These are phyloP conservation scores for Scheffersomyces stambukii DNA, from an alignment of 1,139 yeast genomes.

Conservation along the genomic window DNA sequence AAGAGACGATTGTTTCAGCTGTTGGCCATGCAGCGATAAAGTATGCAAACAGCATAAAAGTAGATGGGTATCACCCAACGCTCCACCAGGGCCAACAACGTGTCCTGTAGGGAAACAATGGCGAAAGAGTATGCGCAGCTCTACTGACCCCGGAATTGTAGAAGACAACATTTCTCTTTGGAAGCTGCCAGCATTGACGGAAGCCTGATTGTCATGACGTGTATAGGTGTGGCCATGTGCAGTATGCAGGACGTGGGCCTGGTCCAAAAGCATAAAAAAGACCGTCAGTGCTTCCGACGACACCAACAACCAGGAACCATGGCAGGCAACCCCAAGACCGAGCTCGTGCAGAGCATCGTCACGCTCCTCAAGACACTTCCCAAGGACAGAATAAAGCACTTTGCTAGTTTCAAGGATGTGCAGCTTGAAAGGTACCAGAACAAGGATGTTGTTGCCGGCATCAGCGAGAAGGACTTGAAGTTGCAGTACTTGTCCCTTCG, in stretches of 20 bases:
- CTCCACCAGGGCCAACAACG: too few relatives aligned
- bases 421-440: slow-evolving; percentile 53
- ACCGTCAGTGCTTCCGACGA: slow-evolving; percentile 1
- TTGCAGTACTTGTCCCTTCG: slow-evolving; percentile 60
- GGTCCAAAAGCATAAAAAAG: too few relatives aligned
- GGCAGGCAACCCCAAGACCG: slow-evolving; percentile 13
- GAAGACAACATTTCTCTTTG: too few relatives aligned
- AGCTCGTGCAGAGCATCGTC: slow-evolving; percentile 33
- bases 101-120: too few relatives aligned
- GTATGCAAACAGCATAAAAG: too few relatives aligned
- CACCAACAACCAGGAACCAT: slow-evolving; percentile 1
- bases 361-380: slow-evolving; percentile 48
- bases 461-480: slow-evolving; percentile 47
- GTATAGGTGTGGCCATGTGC: not conserved
- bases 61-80: too few relatives aligned
- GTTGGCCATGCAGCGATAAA: too few relatives aligned
- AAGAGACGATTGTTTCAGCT: too few relatives aligned
- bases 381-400: slow-evolving; percentile 60
- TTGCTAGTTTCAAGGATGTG: slow-evolving; percentile 61
- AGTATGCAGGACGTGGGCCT: not conserved
- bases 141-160: too few relatives aligned
- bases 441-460: slow-evolving; percentile 18
- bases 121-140: too few relatives aligned
- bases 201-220: too few relatives aligned
- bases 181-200: too few relatives aligned